Evolutionary conservation across 305 asterid genomes (phyloP).

Genomic region (Lippia alba): DNA sequence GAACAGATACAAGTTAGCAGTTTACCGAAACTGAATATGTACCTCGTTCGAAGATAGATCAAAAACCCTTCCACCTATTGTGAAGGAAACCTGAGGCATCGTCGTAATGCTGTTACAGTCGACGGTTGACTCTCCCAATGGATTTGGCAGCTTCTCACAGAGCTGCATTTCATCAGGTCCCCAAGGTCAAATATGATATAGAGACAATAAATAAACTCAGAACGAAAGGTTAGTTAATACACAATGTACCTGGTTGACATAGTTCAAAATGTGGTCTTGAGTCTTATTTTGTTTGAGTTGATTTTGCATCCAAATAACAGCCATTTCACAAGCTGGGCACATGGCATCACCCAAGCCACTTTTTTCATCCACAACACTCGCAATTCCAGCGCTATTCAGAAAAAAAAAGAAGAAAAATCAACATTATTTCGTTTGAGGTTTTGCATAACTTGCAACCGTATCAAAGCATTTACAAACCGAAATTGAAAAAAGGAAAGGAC

Average conservation of each 20-base stretch:
- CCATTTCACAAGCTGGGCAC: constrained; percentile 96
- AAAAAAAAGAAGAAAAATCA: constrained; percentile 6
- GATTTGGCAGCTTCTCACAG: constrained; percentile 79
- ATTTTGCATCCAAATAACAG: constrained; percentile 84
- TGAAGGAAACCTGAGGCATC: constrained; percentile 86
- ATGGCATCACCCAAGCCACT: constrained; percentile 53
- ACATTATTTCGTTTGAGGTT: background rate
- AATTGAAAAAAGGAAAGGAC: constrained; percentile 21
- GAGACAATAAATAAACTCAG: no score
- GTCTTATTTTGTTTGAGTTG: constrained; percentile 77
- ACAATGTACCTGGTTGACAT: constrained; percentile 63
- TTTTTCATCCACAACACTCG: constrained; percentile 70
- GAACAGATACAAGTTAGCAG: background rate
- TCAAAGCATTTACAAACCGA: background rate
- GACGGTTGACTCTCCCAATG: constrained; percentile 78
- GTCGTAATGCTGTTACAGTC: constrained; percentile 65
- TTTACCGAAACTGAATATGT: constrained; percentile 2
- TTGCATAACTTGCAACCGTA: background rate
- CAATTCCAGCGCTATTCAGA: constrained; percentile 63
- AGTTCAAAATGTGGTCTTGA: constrained; percentile 61
- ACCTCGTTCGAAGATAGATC: constrained; percentile 81
- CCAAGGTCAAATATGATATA: constrained; percentile 20
- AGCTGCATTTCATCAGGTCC: constrained; percentile 52
- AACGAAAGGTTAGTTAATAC: no score
- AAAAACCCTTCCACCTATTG: constrained; percentile 74